phyloP scores from a whole-genome alignment of 31 red algal species.

The Porphyra umbilicalis region DNA sequence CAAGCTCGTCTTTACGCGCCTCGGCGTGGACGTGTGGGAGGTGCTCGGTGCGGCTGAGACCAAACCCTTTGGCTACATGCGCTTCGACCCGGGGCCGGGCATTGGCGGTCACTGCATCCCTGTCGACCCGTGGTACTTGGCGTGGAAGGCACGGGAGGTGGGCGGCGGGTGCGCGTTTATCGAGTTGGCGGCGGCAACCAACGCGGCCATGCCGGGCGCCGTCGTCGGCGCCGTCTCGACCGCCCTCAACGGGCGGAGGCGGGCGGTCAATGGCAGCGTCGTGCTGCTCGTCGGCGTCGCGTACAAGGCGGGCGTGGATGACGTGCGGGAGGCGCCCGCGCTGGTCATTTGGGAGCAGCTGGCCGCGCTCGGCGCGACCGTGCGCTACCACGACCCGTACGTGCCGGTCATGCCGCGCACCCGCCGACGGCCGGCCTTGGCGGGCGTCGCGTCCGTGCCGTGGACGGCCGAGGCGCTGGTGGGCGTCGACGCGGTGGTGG shows the following conservation, averaged over 20 bases:
- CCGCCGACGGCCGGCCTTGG: slow-evolving; percentile 39
- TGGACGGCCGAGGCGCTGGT: background rate
- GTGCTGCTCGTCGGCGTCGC: slow-evolving; percentile 76
- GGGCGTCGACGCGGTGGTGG: slow-evolving; percentile 38
- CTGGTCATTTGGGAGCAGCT: slow-evolving; percentile 62
- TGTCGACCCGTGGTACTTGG: slow-evolving; percentile 87
- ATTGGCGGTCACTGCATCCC: slow-evolving; percentile 95
- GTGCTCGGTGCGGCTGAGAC: slow-evolving; percentile 79
- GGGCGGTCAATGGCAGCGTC: slow-evolving; percentile 51
- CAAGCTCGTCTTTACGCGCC: slow-evolving; percentile 51
- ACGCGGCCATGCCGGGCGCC: slow-evolving; percentile 52
- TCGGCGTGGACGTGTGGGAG: slow-evolving; percentile 85
- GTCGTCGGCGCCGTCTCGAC: slow-evolving; percentile 36
- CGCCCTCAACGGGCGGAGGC: slow-evolving; percentile 50
- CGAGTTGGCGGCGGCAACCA: slow-evolving; percentile 57
- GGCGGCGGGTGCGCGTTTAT: slow-evolving; percentile 58
- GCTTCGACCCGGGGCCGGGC: slow-evolving; percentile 84
- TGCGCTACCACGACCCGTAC: slow-evolving; percentile 68
- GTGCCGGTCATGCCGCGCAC: slow-evolving; percentile 54
- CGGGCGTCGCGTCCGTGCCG: slow-evolving; percentile 28
- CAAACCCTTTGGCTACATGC: slow-evolving; percentile 90
- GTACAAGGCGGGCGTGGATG: slow-evolving; percentile 88
- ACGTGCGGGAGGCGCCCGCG: slow-evolving; percentile 77
- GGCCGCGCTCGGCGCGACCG: slow-evolving; percentile 31
- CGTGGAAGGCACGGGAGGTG: slow-evolving; percentile 86